Conservation (phyloP, 345 rosid species). For the Citrus cavaleriei region DNA sequence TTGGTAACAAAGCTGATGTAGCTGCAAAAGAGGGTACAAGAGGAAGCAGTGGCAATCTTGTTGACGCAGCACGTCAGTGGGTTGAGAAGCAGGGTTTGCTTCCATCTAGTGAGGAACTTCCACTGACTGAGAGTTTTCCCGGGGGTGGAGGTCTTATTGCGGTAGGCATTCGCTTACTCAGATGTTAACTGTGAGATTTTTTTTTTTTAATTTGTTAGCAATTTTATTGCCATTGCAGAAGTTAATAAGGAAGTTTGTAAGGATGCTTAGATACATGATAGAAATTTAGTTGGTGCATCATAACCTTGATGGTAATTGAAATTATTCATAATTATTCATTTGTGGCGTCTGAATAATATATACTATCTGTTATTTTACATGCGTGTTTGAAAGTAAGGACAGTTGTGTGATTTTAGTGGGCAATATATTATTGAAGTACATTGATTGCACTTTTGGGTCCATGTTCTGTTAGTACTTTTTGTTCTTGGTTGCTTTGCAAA, state of each 20-base stretch:
- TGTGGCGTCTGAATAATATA: neutral
- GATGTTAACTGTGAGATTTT: neutral
- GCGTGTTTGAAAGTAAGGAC: neutral
- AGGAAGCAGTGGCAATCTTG: conserved; percentile 98
- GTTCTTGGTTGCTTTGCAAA: neutral
- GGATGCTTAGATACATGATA: neutral
- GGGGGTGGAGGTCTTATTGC: conserved; percentile 76
- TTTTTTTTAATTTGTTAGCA: neutral
- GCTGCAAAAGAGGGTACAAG: conserved; percentile 87
- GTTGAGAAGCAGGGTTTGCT: conserved; percentile 99
- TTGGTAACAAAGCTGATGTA: conserved; percentile 95
- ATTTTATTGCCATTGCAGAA: neutral
- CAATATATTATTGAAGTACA: neutral
- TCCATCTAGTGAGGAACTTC: conserved; percentile 89
- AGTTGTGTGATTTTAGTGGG: neutral
- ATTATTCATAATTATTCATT: neutral
- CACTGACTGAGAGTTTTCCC: conserved; percentile 93
- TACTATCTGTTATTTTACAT: neutral
- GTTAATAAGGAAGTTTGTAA: neutral
- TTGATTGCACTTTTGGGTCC: neutral
- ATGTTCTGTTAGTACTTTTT: neutral
- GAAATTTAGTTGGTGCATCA: neutral
- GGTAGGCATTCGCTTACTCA: conserved; percentile 40
- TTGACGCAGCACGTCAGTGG: conserved; percentile 98
- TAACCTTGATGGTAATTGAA: neutral